Base-by-base conservation (phyloP, 305 asterid species). In the Fraxinus floribunda region DNA sequence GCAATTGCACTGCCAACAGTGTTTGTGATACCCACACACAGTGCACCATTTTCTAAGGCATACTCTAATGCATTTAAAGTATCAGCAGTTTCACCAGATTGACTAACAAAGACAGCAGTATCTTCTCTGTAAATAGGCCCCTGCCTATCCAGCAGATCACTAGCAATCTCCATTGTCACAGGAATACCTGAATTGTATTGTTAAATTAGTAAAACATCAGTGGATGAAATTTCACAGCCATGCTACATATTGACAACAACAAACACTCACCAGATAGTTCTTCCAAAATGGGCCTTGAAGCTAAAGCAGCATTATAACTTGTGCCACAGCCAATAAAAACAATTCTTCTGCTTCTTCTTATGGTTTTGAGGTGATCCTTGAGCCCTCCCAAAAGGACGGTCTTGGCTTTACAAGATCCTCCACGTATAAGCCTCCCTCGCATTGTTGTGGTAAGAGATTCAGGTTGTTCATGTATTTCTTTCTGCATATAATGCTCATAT, bases 1-100 rank as follows among this genome's bases (percentile, higher is more conserved):
- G 99, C 98, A 87, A 95, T 95, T 77, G 98, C 99, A 90, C 99
- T 95, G 79, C 99, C 94, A 78, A 95, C 99, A 49, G 99, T 95
- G 77, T 95, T 95, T 5, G 99, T 95, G 85, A 95, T 94, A 81
- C 99, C 99, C 86, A 95, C 98, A 82, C 99, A 95, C 80, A 95
- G 81, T 7, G 99, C 98, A 32, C 97, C 98, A 36, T 95, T 92
- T 90, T 92, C 95, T 86, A 94, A 88, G 70, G 99, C 98, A 90
- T 95, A 95, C 76, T 95, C 94, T 71, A 95, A 88, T 22, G 99
- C 99, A 86, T 87, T 96, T 88, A 94, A 88, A 20, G 99, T 93
- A 86, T 94, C 99, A 16, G 99, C 97, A 80, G 99, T 95, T 91
- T 95, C 99, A 76, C 99, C 99, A 0, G 99, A 95, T 87, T 94